Percentiles rank a stretch among this genome's conserved stretches.
phyloP scores from a whole-genome alignment of 1,139 yeast genomes.

The Blastobotrys elegans region DNA sequence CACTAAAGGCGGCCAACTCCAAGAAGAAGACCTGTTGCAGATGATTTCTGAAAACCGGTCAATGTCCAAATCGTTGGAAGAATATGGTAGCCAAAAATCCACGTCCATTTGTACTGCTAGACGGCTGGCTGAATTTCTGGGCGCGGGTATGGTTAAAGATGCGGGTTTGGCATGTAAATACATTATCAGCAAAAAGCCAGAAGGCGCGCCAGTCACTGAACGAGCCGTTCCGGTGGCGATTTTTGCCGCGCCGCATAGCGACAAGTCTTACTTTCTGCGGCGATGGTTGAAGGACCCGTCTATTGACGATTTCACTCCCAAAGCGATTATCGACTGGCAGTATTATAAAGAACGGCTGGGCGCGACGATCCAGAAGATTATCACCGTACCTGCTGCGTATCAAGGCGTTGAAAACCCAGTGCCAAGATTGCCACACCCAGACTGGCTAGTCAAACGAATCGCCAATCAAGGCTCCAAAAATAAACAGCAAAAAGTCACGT shows the following conservation, averaged over 20 bases:
- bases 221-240: conserved; percentile 96
- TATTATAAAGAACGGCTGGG: conserved; percentile 89
- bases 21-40: conserved; percentile 90
- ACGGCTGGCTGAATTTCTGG: conserved; percentile 89
- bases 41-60: conserved; percentile 94
- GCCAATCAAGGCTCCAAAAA: conserved; percentile 55
- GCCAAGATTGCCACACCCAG: conserved; percentile 91
- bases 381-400: conserved; percentile 95
- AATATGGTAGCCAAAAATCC: conserved; percentile 86
- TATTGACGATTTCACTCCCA: conserved; percentile 78
- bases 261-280: conserved; percentile 60
- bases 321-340: conserved; percentile 88
- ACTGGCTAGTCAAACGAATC: conserved; percentile 75
- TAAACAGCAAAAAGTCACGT: conserved; percentile 62
- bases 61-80: conserved; percentile 88
- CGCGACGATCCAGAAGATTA: conserved; percentile 89
- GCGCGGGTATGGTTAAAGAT: conserved; percentile 96
- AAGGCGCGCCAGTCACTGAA: conserved; percentile 88
- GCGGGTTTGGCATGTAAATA: conserved; percentile 95
- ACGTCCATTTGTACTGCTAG: conserved; percentile 94
- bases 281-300: conserved; percentile 85
- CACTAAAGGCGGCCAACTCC: conserved; percentile 78
- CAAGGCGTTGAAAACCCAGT: conserved; percentile 91
- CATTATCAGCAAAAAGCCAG: conserved; percentile 80
- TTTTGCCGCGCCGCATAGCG: conserved; percentile 70